A percentile compares a stretch with the other conserved stretches of the same genome.
Conservation (phyloP, 441 rosid genomes). For the Brassica balearica region DNA sequence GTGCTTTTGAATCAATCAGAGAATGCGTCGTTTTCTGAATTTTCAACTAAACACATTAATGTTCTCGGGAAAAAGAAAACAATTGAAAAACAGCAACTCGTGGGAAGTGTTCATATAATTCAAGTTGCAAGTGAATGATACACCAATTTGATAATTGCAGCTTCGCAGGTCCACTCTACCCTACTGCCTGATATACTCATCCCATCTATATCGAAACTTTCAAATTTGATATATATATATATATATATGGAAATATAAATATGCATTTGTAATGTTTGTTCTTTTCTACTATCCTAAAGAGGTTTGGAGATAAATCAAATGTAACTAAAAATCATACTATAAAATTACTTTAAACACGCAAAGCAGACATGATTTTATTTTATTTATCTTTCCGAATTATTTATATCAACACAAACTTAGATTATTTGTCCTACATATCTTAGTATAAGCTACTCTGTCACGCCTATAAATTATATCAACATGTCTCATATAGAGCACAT, state of each 20-base stretch:
- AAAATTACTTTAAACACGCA: neutral
- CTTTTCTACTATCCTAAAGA: neutral
- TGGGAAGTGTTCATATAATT: conserved; percentile 16
- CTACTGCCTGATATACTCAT: conserved; percentile 1
- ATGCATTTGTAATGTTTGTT: neutral
- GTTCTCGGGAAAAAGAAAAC: conserved; percentile 25
- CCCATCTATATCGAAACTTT: conserved; percentile 9
- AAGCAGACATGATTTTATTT: neutral
- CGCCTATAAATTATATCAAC: neutral
- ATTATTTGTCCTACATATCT: neutral
- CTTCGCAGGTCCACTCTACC: conserved; percentile 30
- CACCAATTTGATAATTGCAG: conserved; percentile 37
- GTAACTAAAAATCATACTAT: neutral
- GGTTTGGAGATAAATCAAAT: neutral
- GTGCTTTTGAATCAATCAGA: conserved; percentile 1
- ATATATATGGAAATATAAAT: neutral
- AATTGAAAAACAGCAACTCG: conserved; percentile 15
- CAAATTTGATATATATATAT: conserved; percentile 4
- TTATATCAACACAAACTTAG: neutral
- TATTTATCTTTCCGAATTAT: neutral
- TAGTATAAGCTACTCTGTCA: neutral
- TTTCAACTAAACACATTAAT: conserved; percentile 13
- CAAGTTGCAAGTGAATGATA: conserved; percentile 31
- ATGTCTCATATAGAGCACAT: neutral
- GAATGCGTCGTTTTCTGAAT: conserved; percentile 20